Conservation (phyloP, 257 asterid genomes). For the Solanum etuberosum region DNA sequence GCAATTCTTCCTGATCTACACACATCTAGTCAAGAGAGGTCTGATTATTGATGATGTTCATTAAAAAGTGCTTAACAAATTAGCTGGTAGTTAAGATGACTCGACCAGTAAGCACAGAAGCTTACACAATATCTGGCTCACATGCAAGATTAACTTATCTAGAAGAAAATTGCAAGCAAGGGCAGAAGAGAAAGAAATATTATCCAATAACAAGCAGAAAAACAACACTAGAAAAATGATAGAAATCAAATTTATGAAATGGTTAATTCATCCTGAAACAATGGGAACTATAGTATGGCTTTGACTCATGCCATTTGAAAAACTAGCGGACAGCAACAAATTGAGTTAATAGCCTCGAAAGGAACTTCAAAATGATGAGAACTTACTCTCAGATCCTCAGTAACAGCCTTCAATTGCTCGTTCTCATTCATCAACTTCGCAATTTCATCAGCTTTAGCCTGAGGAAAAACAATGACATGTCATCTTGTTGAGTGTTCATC, state of each 20-base stretch:
- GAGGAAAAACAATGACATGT: slow-evolving; percentile 9
- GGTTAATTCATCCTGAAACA: neutral
- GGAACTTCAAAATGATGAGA: neutral
- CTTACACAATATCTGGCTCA: neutral
- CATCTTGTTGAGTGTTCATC: slow-evolving; percentile 4
- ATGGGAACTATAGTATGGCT: neutral
- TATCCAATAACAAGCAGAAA: neutral
- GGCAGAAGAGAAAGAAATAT: neutral
- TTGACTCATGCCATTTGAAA: neutral
- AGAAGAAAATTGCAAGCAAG: neutral
- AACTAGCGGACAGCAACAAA: neutral
- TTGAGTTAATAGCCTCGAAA: neutral
- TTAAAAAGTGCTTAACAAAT: neutral
- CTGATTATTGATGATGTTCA: neutral
- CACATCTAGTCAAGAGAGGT: neutral
- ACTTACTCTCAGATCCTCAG: slow-evolving; percentile 64
- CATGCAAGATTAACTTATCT: neutral
- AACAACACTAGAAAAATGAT: neutral
- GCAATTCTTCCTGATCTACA: neutral
- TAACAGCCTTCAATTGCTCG: slow-evolving; percentile 63
- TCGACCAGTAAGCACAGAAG: neutral
- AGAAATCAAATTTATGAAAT: neutral
- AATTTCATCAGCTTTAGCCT: slow-evolving; percentile 97
- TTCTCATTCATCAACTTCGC: slow-evolving; percentile 84
- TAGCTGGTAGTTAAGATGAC: neutral